These are phyloP conservation scores for Stephania cephalantha DNA, from an alignment of 164 flowering plant species.

Conservation along the genomic window DNA sequence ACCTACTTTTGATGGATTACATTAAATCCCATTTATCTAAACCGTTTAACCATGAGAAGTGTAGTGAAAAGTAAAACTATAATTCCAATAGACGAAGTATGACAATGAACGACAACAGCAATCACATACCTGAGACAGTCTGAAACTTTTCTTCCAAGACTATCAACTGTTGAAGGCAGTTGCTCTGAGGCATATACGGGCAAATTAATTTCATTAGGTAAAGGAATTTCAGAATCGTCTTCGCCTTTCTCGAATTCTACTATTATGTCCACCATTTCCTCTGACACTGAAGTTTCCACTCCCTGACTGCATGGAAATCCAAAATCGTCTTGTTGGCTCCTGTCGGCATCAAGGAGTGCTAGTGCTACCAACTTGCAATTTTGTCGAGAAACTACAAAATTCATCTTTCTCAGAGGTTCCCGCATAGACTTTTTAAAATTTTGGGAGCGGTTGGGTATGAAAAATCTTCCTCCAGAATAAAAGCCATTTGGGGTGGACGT, in stretches of 20 bases:
- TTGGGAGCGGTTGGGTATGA: slow-evolving; percentile 19
- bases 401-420: slow-evolving; percentile 31
- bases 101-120: background rate
- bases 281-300: slow-evolving; percentile 27
- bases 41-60: background rate
- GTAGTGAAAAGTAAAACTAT: background rate
- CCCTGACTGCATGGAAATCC: slow-evolving; percentile 19
- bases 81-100: background rate
- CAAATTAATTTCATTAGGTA: slow-evolving; percentile 50
- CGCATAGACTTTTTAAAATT: slow-evolving; percentile 18
- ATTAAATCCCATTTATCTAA: background rate
- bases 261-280: slow-evolving; percentile 52
- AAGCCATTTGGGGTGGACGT: slow-evolving; percentile 29
- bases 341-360: slow-evolving; percentile 47
- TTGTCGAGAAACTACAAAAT: slow-evolving; percentile 31
- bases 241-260: slow-evolving; percentile 44
- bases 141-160: slow-evolving; percentile 21
- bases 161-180: slow-evolving; percentile 16
- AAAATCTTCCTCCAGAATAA: slow-evolving; percentile 24
- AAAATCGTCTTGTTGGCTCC: slow-evolving; percentile 20
- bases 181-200: slow-evolving; percentile 38
- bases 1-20: background rate
- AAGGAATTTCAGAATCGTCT: slow-evolving; percentile 22
- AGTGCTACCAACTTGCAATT: slow-evolving; percentile 47
- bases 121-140: slow-evolving; percentile 60